Percentiles rank a stretch among this genome's conserved stretches.
These are phyloP conservation scores for Rhynchospora breviuscula DNA, from an alignment of 176 grass and related monocot genomes.

Conservation along the genomic window DNA sequence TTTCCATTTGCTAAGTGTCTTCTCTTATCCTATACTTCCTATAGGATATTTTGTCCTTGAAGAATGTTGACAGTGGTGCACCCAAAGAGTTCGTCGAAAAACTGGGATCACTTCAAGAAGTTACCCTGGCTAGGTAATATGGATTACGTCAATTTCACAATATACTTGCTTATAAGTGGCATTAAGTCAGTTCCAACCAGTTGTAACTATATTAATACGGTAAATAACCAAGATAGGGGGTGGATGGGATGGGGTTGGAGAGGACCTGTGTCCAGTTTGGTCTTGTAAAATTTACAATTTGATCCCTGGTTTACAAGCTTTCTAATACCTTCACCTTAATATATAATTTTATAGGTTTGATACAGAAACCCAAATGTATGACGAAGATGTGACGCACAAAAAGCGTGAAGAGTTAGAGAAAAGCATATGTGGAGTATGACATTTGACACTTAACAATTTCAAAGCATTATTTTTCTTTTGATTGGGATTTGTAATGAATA, in stretches of 20 bases:
- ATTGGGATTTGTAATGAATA: neutral
- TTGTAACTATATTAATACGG: neutral
- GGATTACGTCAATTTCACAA: neutral
- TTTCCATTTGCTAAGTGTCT: neutral
- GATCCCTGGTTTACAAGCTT: neutral
- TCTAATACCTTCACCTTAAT: neutral
- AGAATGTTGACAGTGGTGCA: neutral
- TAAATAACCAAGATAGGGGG: neutral
- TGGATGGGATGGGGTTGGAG: neutral
- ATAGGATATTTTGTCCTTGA: slow-evolving; percentile 18
- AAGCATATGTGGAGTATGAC: slow-evolving; percentile 10
- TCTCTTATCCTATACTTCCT: neutral
- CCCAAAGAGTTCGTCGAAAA: slow-evolving; percentile 27
- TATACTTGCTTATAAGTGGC: neutral
- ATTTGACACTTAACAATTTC: slow-evolving; percentile 14
- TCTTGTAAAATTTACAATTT: neutral
- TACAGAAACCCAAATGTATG: slow-evolving; percentile 21
- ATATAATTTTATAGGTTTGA: slow-evolving; percentile 11
- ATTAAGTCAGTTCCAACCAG: neutral
- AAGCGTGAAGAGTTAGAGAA: slow-evolving; percentile 15
- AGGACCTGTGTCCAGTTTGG: neutral
- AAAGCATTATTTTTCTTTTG: neutral
- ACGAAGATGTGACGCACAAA: slow-evolving; percentile 11
- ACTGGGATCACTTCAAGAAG: slow-evolving; percentile 20
- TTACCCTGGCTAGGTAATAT: neutral